Evolutionary conservation across 495 filamentous ascomycete genomes (phyloP).

Genomic region (Podospora australis): DNA sequence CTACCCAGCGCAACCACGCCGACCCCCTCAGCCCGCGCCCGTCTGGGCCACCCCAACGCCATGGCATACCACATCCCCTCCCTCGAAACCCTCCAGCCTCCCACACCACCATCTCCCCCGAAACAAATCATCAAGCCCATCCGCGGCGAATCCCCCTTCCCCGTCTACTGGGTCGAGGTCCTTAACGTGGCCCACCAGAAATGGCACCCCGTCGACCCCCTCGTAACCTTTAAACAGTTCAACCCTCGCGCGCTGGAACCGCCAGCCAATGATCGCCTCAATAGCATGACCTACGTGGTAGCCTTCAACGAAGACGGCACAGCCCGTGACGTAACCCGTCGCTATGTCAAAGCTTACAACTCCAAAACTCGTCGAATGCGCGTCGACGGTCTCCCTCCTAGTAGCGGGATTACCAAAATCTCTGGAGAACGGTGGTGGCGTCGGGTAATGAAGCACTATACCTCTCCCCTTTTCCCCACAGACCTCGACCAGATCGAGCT

Average conservation of each 20-base stretch:
- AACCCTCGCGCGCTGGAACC: constrained; percentile 72
- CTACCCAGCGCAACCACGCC: constrained; percentile 16
- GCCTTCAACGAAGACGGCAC: constrained; percentile 72
- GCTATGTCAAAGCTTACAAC: constrained; percentile 76
- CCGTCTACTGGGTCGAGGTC: constrained; percentile 90
- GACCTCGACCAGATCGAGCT: constrained; percentile 79
- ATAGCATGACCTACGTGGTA: constrained; percentile 74
- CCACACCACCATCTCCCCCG: constrained; percentile 15
- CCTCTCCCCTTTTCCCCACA: constrained; percentile 39
- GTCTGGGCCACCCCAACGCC: constrained; percentile 39
- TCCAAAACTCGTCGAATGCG: constrained; percentile 76
- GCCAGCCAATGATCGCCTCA: constrained; percentile 63
- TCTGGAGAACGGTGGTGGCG: constrained; percentile 68
- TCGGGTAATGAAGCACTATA: constrained; percentile 53
- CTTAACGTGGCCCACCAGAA: constrained; percentile 78
- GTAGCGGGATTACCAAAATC: neutral
- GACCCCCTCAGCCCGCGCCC: constrained; percentile 18
- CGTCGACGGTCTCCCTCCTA: constrained; percentile 48
- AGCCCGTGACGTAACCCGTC: constrained; percentile 72
- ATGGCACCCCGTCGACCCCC: constrained; percentile 83
- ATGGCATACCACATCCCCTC: constrained; percentile 32
- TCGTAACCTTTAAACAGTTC: constrained; percentile 69
- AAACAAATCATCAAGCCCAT: constrained; percentile 31
- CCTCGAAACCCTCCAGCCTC: constrained; percentile 1
- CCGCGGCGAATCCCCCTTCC: constrained; percentile 59